These are phyloP conservation scores for Ophiorrhiza pumila DNA, from an alignment of 257 asterid genomes.

Conservation along the genomic window DNA sequence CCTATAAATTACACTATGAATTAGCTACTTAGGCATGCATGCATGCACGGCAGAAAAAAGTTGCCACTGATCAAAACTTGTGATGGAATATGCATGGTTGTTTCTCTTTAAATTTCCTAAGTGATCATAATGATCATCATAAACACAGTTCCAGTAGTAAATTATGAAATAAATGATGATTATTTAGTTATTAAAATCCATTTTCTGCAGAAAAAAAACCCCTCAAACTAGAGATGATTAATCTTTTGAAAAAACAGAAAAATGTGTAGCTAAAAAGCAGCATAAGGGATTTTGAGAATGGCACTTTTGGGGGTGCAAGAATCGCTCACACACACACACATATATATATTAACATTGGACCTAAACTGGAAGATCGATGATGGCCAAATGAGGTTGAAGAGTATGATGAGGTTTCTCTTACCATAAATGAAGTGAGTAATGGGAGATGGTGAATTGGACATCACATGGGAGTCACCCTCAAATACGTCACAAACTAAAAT, in stretches of 20 bases:
- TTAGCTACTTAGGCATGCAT: no score
- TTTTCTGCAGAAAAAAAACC: background rate
- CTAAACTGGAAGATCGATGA: conserved; percentile 8
- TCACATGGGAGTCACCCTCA: conserved; percentile 46
- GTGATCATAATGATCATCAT: no score
- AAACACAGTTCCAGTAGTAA: no score
- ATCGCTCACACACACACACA: conserved; percentile 18
- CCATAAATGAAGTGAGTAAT: conserved; percentile 35
- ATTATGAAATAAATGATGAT: no score
- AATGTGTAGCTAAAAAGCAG: background rate
- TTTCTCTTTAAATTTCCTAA: no score
- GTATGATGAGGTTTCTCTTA: conserved; percentile 33
- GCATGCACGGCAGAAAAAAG: no score
- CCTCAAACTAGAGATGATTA: background rate
- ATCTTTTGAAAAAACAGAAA: background rate
- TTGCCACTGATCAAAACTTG: no score
- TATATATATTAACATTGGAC: no score
- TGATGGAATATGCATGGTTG: no score
- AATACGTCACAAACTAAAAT: conserved; percentile 21
- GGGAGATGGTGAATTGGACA: conserved; percentile 28
- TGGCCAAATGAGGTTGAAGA: conserved; percentile 19
- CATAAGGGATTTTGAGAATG: conserved; percentile 7
- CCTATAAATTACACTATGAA: no score
- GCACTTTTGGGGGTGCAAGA: conserved; percentile 8
- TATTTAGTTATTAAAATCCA: background rate